These are phyloP conservation scores for Hymenoscyphus scutula DNA, from an alignment of 2,329 filamentous ascomycete genomes.

Conservation along the genomic window DNA sequence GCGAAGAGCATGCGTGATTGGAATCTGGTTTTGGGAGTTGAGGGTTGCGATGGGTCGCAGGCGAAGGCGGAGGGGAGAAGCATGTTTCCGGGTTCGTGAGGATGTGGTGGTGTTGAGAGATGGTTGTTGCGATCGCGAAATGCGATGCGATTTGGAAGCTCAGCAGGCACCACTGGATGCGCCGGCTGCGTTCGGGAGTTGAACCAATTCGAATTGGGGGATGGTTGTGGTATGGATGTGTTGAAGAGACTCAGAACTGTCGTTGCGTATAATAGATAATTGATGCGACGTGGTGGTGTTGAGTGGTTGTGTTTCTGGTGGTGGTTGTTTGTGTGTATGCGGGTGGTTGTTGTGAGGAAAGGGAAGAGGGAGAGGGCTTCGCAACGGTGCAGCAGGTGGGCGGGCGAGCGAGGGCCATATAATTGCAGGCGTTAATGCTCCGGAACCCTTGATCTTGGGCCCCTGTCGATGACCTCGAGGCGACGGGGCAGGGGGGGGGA, in stretches of 20 bases:
- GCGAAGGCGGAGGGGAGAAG: conserved; percentile 57
- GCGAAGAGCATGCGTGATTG: conserved; percentile 45
- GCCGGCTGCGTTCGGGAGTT: conserved; percentile 26
- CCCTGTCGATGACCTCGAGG: background rate
- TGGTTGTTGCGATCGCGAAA: conserved; percentile 18
- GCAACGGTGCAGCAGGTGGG: conserved; percentile 8
- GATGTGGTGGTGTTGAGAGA: conserved; percentile 7
- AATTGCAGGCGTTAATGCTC: conserved; percentile 3
- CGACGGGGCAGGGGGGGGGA: background rate
- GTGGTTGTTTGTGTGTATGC: conserved; percentile 2
- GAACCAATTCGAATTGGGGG: conserved; percentile 1
- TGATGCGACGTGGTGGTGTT: conserved; percentile 20
- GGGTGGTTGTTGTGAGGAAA: conserved; percentile 13
- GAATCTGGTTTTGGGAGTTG: conserved; percentile 41
- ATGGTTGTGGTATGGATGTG: background rate
- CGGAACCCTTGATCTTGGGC: too few relatives aligned
- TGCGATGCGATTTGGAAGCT: conserved; percentile 8
- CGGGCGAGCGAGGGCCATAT: background rate
- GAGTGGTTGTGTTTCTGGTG: conserved; percentile 13
- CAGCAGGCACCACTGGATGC: conserved; percentile 19
- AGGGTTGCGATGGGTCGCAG: conserved; percentile 49
- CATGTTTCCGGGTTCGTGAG: conserved; percentile 42
- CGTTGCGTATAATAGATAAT: conserved; percentile 9
- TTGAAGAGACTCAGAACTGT: conserved; percentile 11
- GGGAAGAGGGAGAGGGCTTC: conserved; percentile 11